Evolutionary conservation across 495 filamentous ascomycete genomes (phyloP), one percentile per base, ranked within the genome.

Genomic region (Podospora bellae-mahoneyi): DNA sequence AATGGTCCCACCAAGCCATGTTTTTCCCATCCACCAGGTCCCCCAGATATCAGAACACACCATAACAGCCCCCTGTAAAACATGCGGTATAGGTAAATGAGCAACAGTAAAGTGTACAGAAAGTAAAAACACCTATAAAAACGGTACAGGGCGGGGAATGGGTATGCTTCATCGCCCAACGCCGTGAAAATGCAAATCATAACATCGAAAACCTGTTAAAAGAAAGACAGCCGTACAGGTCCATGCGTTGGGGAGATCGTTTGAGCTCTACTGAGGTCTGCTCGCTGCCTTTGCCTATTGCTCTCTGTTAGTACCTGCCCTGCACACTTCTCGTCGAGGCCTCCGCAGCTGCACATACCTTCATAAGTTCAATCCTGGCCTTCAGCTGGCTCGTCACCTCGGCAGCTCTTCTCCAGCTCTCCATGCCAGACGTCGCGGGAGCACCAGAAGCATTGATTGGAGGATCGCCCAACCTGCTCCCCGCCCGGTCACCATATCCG

Each of bases 351-450:
- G 23, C 5, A 72, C 74, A 66, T 76, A 85, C 85, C 83, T 87
- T 87, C 85, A 87, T 87, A 77, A 82, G 80, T 84, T 99, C 96
- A 78, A 99, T 99, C 78, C 94, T 86, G 57, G 93, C 90, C 83
- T 98, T 99, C 74, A 99, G 79, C 78, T 95, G 93, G 78, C 91
- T 97, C 55, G 96, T 99, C 13, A 99, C 96, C 82, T 99, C 96
- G n/a, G 95, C 95, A 32, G 96, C 96, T 72, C 96, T 82, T 82
- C 94, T 96, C 93, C 95, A 99, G 76, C 92, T 97, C 80, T 97
- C 95, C 59, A 92, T 90, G 9, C 80, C 80, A 15, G 88, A 89
- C 58, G 88, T 86, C 9, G 74, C 74, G 59, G 75, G 71, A n/a
- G 68, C 75, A 16, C 68, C 74, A 48, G 39, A 48, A 16, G 79